Conservation (phyloP, 176 grass and related monocot genomes). For the Paspalum vaginatum region DNA sequence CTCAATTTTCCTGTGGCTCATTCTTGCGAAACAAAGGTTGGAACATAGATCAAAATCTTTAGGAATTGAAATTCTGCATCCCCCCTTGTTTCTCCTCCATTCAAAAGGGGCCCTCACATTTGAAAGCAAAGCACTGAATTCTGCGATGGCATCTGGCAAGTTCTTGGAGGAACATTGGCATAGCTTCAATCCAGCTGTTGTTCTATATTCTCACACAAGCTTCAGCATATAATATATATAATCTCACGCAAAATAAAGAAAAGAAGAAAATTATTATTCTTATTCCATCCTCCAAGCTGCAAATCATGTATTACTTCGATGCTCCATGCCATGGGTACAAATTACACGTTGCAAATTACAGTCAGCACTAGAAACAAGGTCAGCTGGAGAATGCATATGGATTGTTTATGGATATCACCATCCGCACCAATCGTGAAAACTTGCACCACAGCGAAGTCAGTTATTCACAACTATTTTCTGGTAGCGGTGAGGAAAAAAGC, state of each 20-base stretch:
- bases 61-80: too few relatives aligned
- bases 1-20: too few relatives aligned
- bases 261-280: neutral
- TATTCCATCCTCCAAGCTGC: neutral
- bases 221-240: neutral
- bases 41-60: too few relatives aligned
- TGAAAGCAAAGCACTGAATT: too few relatives aligned
- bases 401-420: neutral
- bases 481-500: neutral
- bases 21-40: too few relatives aligned
- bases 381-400: neutral
- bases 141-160: neutral
- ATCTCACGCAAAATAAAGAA: neutral
- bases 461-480: constrained; percentile 14
- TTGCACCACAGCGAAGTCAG: neutral
- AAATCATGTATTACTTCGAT: neutral
- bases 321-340: neutral
- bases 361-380: neutral
- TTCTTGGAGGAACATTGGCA: neutral
- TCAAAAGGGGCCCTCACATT: too few relatives aligned
- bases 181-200: neutral
- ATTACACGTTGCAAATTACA: neutral
- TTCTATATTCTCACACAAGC: neutral
- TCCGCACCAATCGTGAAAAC: constrained; percentile 1
- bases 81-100: too few relatives aligned